Base-by-base conservation (phyloP, 352 stramenopile genomes). In the Pythium coloratum region DNA sequence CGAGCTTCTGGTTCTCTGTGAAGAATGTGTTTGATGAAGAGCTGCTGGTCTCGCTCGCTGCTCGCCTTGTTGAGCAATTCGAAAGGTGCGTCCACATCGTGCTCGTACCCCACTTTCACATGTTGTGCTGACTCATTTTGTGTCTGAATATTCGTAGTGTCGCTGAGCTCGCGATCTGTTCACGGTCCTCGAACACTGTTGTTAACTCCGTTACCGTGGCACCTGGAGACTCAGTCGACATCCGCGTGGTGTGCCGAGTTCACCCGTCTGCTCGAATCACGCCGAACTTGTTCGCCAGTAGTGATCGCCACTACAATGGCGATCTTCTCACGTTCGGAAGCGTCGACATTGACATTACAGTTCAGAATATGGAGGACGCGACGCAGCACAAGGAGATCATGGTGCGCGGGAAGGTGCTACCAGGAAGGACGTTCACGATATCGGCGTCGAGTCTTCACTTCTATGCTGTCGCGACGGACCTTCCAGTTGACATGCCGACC, bases 1-100 rank as follows among this genome's bases (percentile, higher is more conserved):
- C 80, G 5, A 94, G 78, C 64, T 93, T 95, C 55, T 92, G 89
- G 89, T 92, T 94, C 66, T 90, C 83, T 18, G 47, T 96, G 24
- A 82, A 79, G 59, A 96, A 96, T 66, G 79, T 96, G 32, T 95
- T 91, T 67, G 89, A 96, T 53, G 86, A 94, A 78, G 87, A 94
- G 20, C 62, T 96, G 49, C 81, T 61, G 34, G 78, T 96, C 26
- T 86, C 86, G 47, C 61, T 94, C 13, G 78, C 78, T 3, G 77
- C 82, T 32, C 65, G 78, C 64, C 69, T 76, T 1, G 14, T 53
- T 13, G 59, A 68, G 12, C 16, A 63, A 18, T 69, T 75, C 14
- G 30, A 62, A 34, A 66, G 69, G 69, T 75, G 10, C 18, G 46
- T 30, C 28, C 3, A 30, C 28, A 4, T 30, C 28, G 28, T 30